Base-by-base conservation (phyloP, 2,329 filamentous ascomycete genomes). In the Aspergillus sp. region DNA sequence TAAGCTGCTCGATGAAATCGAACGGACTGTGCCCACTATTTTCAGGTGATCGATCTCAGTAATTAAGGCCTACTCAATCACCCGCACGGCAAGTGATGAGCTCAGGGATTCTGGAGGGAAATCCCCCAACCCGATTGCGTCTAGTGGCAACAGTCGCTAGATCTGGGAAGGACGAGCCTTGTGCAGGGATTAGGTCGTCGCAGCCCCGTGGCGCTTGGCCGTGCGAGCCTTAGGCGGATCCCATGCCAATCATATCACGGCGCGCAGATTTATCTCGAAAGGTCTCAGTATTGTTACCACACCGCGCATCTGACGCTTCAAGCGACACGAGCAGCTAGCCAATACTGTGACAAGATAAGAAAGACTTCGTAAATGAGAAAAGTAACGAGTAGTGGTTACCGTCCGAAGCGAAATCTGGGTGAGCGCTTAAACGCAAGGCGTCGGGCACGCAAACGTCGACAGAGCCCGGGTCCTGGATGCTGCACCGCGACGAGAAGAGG, bases 381-480 rank as follows among this genome's bases (percentile, higher is more conserved):
- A 32, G 32, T 39, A 48, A 36, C 36, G 55, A 51, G 48, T 30
- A 47, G 52, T 38, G 43, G 55, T 36, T 36, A 36, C 32, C 32
- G 10, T 36, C 32, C 32, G 32, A 36, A 36, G 32, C 32, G 32
- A 43, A 51, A 25, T 10, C 52, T 45, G n/a, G 30, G 36, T 55
- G 59, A 61, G 54, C 32, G 56, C 47, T 58, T 59, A 59, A 66
- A 65, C 58, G 53, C 55, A 63, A 57, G 61, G 63, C 65, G 66
- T 69, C 61, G 67, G 65, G 67, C 66, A 67, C 66, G 59, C 65
- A 68, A 59, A 62, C 60, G 57, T 57, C 25, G 41, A 54, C 51
- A 19, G 50, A 57, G 52, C 25, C 12, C 52, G 50, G 51, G 59
- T 55, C 54, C 45, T 50, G 51, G 51, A 50, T 47, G 57, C 55